Evolutionary conservation across 2,329 filamentous ascomycete species (phyloP).

Genomic region (Diplodia sapinea): DNA sequence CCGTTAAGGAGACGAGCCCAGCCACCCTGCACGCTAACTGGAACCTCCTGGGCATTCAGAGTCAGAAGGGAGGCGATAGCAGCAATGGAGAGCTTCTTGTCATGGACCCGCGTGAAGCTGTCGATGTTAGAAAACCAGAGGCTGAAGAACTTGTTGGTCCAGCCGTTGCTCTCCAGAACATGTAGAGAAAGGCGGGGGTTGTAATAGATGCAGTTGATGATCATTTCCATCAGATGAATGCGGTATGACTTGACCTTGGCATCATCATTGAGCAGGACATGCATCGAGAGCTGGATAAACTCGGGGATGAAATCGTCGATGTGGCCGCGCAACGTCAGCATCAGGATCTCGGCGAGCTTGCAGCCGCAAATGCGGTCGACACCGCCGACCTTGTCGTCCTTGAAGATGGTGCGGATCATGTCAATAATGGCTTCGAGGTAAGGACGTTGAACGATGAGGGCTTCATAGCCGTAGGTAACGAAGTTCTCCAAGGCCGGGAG

Average conservation of each 20-base stretch:
- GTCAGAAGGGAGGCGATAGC: constrained; percentile 87
- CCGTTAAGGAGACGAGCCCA: constrained; percentile 92
- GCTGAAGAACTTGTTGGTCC: constrained; percentile 99
- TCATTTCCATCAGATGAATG: constrained; percentile 97
- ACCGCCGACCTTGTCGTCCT: constrained; percentile 87
- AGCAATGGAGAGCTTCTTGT: constrained; percentile 97
- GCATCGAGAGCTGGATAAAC: constrained; percentile 90
- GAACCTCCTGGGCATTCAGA: constrained; percentile 79
- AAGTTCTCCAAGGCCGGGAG: constrained; percentile 97
- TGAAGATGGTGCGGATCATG: constrained; percentile 96
- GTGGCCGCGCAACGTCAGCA: constrained; percentile 89
- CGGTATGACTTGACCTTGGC: constrained; percentile 90
- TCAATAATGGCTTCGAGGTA: constrained; percentile 88
- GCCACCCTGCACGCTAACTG: constrained; percentile 88
- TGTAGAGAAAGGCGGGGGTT: constrained; percentile 85
- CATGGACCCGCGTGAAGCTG: constrained; percentile 89
- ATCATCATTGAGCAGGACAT: constrained; percentile 74
- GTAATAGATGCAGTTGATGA: constrained; percentile 98
- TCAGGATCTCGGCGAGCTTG: constrained; percentile 95
- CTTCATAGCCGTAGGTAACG: constrained; percentile 85
- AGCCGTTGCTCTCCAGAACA: constrained; percentile 85
- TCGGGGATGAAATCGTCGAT: constrained; percentile 87
- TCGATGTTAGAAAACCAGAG: constrained; percentile 98
- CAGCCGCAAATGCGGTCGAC: constrained; percentile 96
- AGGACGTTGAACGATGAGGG: constrained; percentile 79